Conservation (phyloP, 768 basidiomycete genomes). For the Kwoniella bestiolae region DNA sequence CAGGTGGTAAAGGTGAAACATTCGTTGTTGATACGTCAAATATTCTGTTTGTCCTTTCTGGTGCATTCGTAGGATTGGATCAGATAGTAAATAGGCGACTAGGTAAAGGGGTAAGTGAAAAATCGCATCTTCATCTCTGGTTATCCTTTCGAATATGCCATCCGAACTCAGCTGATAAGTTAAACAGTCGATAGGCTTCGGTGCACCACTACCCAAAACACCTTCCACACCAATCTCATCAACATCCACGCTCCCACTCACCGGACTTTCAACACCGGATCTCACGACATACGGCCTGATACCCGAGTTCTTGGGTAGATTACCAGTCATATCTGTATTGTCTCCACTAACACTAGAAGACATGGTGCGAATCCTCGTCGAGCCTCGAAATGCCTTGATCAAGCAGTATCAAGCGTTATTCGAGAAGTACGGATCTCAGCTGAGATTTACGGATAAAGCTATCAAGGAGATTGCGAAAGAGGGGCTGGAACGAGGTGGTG, state of each 20-base stretch:
- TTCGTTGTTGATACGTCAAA: conserved; percentile 64
- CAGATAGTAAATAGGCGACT: conserved; percentile 76
- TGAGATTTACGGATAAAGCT: conserved; percentile 81
- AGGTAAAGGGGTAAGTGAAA: conserved; percentile 74
- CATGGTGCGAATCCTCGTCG: conserved; percentile 84
- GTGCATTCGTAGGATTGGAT: conserved; percentile 92
- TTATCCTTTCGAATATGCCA: background rate
- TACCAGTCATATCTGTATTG: conserved; percentile 89
- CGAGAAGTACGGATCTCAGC: conserved; percentile 79
- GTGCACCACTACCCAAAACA: conserved; percentile 61
- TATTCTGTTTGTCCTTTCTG: conserved; percentile 90
- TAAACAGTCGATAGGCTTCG: conserved; percentile 84
- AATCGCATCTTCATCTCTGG: too few relatives aligned
- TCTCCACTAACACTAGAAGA: conserved; percentile 77
- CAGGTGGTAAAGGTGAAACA: conserved; percentile 54
- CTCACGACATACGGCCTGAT: conserved; percentile 91
- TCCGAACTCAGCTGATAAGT: conserved; percentile 4
- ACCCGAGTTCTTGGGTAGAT: conserved; percentile 89
- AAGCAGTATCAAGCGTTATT: conserved; percentile 88
- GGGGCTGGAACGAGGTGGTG: conserved; percentile 80
- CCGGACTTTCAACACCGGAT: conserved; percentile 62
- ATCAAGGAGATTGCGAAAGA: conserved; percentile 78
- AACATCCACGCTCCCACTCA: conserved; percentile 19
- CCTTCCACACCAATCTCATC: conserved; percentile 6
- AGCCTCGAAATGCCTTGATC: conserved; percentile 86